phyloP scores from a whole-genome alignment of 306 rosid genomes.

The Castanopsis chinensis region DNA sequence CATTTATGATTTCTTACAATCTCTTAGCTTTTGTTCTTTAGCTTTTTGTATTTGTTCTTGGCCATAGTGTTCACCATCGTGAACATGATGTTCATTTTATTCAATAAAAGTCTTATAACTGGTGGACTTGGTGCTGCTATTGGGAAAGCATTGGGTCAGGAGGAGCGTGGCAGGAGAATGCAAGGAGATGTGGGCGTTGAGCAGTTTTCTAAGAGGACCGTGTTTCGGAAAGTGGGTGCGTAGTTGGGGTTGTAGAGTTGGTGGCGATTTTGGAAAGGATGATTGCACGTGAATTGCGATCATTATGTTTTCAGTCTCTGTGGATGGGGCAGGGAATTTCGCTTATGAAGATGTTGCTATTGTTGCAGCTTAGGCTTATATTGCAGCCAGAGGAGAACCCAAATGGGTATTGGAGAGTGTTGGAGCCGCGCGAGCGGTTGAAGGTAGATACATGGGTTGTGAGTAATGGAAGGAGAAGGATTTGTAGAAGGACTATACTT shows the following conservation, averaged over 20 bases:
- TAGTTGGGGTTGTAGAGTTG: constrained; percentile 49
- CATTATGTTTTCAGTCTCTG: constrained; percentile 36
- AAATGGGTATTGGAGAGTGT: constrained; percentile 45
- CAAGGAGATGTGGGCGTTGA: constrained; percentile 25
- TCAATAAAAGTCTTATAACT: neutral
- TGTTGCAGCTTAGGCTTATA: constrained; percentile 58
- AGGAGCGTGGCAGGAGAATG: constrained; percentile 50
- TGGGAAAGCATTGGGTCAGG: constrained; percentile 37
- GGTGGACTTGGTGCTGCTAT: constrained; percentile 30
- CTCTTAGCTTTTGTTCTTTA: no score
- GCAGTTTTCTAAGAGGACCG: constrained; percentile 61
- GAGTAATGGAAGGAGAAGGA: constrained; percentile 14
- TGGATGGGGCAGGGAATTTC: constrained; percentile 43
- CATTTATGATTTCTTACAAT: no score
- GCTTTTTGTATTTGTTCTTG: no score
- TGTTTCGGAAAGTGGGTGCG: constrained; percentile 75
- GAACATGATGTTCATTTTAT: no score
- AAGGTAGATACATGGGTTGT: constrained; percentile 36
- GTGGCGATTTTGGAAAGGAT: constrained; percentile 30
- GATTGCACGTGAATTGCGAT: constrained; percentile 56
- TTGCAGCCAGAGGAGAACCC: constrained; percentile 80
- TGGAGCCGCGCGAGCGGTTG: constrained; percentile 42
- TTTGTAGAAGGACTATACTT: neutral
- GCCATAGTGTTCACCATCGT: no score
- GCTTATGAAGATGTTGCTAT: constrained; percentile 38